phyloP scores from a whole-genome alignment of 805 yeast species.

The Isabelozyma gotoi region DNA sequence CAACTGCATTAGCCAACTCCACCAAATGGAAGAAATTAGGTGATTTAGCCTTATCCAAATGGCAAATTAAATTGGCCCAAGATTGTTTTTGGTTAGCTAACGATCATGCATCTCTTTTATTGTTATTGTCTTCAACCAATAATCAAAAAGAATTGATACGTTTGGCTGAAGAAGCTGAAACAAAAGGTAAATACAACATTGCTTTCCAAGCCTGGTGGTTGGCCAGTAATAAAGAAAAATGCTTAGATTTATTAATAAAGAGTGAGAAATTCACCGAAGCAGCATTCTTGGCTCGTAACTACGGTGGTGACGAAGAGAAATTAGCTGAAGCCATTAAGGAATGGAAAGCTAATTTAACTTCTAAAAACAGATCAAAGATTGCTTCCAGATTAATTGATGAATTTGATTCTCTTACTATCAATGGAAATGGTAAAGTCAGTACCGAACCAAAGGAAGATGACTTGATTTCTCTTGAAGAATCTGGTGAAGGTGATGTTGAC shows the following conservation, averaged over 20 bases:
- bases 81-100: constrained; percentile 75
- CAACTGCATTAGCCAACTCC: constrained; percentile 33
- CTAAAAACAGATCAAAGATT: constrained; percentile 52
- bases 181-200: constrained; percentile 79
- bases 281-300: constrained; percentile 73
- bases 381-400: constrained; percentile 62
- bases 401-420: constrained; percentile 11
- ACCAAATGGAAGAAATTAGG: constrained; percentile 89
- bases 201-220: constrained; percentile 93
- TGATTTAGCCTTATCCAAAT: constrained; percentile 74
- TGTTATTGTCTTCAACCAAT: constrained; percentile 80
- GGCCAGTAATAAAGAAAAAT: constrained; percentile 65
- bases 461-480: constrained; percentile 18
- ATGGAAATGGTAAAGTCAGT: constrained; percentile 11
- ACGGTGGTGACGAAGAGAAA: constrained; percentile 45
- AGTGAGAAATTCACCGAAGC: constrained; percentile 83
- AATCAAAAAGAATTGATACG: constrained; percentile 56
- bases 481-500: constrained; percentile 18
- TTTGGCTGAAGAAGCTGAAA: constrained; percentile 67
- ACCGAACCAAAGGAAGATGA: constrained; percentile 4
- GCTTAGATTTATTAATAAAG: constrained; percentile 63
- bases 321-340: constrained; percentile 47
- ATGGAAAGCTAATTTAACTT: constrained; percentile 66
- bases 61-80: constrained; percentile 80
- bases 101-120: constrained; percentile 78